These are phyloP conservation scores for Aegilops umbellulata DNA, from an alignment of 176 grass and related monocot genomes.

Conservation along the genomic window DNA sequence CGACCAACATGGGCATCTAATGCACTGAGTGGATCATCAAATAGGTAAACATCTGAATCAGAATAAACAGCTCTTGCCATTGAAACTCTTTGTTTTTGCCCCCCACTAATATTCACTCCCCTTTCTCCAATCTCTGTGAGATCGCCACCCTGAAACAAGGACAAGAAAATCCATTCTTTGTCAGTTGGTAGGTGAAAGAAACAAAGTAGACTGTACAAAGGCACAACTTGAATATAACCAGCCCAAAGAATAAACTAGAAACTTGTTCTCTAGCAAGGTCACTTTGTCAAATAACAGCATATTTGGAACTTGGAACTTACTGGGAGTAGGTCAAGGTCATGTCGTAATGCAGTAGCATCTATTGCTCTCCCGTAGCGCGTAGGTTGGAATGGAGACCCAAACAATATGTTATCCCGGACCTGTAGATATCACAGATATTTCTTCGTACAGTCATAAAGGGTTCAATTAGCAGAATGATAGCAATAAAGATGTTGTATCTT, in stretches of 20 bases:
- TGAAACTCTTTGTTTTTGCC: constrained; percentile 99
- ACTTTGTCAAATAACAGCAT: not conserved
- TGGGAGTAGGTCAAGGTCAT: constrained; percentile 87
- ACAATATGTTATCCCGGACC: constrained; percentile 98
- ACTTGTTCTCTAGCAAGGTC: not conserved
- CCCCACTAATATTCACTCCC: constrained; percentile 98
- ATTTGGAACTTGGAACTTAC: constrained; percentile 61
- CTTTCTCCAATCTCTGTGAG: constrained; percentile 99
- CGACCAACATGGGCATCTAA: constrained; percentile 99
- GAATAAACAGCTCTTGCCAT: constrained; percentile 99
- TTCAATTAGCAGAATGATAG: not conserved
- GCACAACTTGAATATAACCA: not conserved
- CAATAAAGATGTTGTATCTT: constrained; percentile 35
- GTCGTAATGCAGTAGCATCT: constrained; percentile 75
- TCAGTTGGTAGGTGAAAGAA: constrained; percentile 4
- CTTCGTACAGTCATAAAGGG: not conserved
- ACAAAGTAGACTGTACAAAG: not conserved
- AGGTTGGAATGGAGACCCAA: constrained; percentile 84
- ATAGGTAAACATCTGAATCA: constrained; percentile 95
- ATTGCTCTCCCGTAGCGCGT: constrained; percentile 66
- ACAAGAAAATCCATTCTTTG: constrained; percentile 23
- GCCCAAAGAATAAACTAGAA: not conserved
- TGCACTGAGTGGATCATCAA: constrained; percentile 99
- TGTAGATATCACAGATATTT: constrained; percentile 34
- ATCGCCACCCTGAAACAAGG: constrained; percentile 81